Conservation (phyloP, 192 early-diverging fungal genomes). For the Rhizophagus sp. region DNA sequence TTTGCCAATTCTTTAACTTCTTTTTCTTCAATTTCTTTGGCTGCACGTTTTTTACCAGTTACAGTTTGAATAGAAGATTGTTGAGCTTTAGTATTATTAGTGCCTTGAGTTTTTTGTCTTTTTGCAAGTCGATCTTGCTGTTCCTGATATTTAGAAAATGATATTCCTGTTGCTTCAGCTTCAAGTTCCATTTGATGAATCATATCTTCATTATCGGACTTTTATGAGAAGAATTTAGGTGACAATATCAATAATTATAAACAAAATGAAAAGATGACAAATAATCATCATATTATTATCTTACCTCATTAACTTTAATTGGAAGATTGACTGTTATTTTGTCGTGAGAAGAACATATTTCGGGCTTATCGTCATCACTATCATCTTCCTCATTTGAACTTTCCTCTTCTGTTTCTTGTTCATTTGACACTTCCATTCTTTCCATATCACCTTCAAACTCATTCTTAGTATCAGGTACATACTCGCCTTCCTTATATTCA, state of each 20-base stretch:
- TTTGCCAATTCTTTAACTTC: conserved; percentile 76
- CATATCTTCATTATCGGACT: conserved; percentile 36
- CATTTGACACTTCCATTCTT: conserved; percentile 60
- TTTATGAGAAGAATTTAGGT: neutral
- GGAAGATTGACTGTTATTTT: neutral
- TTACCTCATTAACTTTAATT: neutral
- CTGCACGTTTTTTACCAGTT: conserved; percentile 55
- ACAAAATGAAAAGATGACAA: conserved; percentile 15
- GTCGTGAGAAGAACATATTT: neutral
- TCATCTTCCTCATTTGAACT: conserved; percentile 39
- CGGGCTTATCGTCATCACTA: conserved; percentile 26
- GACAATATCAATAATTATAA: neutral
- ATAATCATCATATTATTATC: neutral
- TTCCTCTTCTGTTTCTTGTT: conserved; percentile 44
- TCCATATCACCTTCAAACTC: conserved; percentile 67
- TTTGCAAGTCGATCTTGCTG: conserved; percentile 34
- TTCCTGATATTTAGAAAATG: conserved; percentile 65
- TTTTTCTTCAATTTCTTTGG: conserved; percentile 50
- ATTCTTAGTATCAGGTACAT: conserved; percentile 67
- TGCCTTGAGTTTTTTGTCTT: conserved; percentile 42
- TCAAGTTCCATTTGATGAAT: conserved; percentile 65
- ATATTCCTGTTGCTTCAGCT: conserved; percentile 68
- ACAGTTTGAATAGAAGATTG: conserved; percentile 14
- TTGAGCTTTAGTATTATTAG: conserved; percentile 21
- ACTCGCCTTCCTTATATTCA: conserved; percentile 80